Conservation (phyloP, 108 stramenopile genomes). For the Nitzschia sp. region DNA sequence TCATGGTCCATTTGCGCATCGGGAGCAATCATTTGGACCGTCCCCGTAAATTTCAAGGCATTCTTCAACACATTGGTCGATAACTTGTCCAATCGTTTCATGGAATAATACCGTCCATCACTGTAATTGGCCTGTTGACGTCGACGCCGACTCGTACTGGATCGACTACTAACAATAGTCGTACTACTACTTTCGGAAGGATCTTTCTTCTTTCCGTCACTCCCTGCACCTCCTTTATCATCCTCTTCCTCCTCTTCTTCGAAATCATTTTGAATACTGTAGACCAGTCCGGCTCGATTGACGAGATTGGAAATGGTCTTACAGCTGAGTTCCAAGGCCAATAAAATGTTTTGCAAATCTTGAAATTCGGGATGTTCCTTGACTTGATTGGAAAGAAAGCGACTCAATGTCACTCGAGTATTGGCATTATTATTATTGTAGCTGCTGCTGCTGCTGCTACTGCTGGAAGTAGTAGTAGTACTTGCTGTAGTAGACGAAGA, state of each 20-base stretch:
- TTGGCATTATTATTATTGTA: too few species aligned
- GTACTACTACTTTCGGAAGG: too few species aligned
- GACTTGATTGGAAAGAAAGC: slow-evolving; percentile 48
- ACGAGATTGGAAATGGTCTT: slow-evolving; percentile 94
- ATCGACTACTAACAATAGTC: background rate
- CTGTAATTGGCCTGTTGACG: slow-evolving; percentile 9
- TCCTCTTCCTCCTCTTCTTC: background rate
- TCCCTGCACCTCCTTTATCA: background rate
- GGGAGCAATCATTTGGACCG: slow-evolving; percentile 68
- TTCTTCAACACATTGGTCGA: slow-evolving; percentile 96
- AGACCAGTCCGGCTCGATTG: slow-evolving; percentile 57
- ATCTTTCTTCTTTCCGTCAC: too few species aligned
- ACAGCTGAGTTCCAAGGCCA: slow-evolving; percentile 90
- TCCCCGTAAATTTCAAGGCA: slow-evolving; percentile 88
- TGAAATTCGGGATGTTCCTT: slow-evolving; percentile 50
- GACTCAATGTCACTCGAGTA: slow-evolving; percentile 43
- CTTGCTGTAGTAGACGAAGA: too few species aligned
- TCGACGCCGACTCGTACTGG: slow-evolving; percentile 11
- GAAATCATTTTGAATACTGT: slow-evolving; percentile 12
- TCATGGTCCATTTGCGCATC: slow-evolving; percentile 43
- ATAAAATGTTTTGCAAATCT: slow-evolving; percentile 71
- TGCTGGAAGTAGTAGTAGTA: too few species aligned
- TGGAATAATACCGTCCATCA: slow-evolving; percentile 88
- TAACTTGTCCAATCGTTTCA: slow-evolving; percentile 97
- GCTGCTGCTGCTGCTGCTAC: too few species aligned